Evolutionary conservation across 2,329 filamentous ascomycete genomes (phyloP).

Genomic region (Sphaerulina musiva): DNA sequence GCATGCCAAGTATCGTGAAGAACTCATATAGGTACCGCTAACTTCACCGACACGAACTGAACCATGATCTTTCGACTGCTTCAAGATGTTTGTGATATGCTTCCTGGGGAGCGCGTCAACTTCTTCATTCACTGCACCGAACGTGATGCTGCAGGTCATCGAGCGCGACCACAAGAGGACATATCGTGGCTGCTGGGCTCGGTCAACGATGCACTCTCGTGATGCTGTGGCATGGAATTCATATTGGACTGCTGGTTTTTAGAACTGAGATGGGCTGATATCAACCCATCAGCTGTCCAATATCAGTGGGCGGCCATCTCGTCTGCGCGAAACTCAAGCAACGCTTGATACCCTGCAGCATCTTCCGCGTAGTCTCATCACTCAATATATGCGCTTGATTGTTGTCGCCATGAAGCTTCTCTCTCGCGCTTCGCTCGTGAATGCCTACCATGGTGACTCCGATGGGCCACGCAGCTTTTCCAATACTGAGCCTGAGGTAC

Average conservation of each 20-base stretch:
- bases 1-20: neutral
- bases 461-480: constrained; percentile 76
- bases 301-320: constrained; percentile 88
- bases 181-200: too few relatives aligned
- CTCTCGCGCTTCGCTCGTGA: constrained; percentile 88
- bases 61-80: too few relatives aligned
- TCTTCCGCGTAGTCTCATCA: constrained; percentile 92
- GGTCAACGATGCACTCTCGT: too few relatives aligned
- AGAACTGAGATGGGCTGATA: too few relatives aligned
- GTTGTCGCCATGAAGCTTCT: constrained; percentile 69
- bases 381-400: constrained; percentile 90
- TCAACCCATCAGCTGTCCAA: constrained; percentile 88
- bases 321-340: constrained; percentile 95
- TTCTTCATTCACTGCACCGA: neutral
- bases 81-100: too few relatives aligned
- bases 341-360: constrained; percentile 93
- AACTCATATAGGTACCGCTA: neutral
- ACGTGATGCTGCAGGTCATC: neutral
- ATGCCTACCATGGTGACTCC: constrained; percentile 99
- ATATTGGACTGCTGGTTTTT: neutral
- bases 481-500: constrained; percentile 82
- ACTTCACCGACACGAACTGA: too few relatives aligned
- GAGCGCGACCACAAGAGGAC: neutral
- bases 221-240: too few relatives aligned
- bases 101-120: too few relatives aligned